Evolutionary conservation across 108 stramenopile species (phyloP).

Genomic region (Heterococcus sp.): DNA sequence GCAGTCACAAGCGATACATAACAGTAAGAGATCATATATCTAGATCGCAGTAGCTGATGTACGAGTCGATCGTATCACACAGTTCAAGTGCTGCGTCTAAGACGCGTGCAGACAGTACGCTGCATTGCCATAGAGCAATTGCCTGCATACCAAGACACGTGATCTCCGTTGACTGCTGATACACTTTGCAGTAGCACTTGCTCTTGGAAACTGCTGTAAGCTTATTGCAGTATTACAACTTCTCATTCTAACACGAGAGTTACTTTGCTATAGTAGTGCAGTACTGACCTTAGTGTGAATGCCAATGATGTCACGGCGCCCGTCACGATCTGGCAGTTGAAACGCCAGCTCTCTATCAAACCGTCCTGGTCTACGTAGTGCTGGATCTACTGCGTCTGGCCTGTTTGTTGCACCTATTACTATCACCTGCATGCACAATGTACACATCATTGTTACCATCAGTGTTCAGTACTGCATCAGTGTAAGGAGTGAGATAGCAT

Average conservation of each 20-base stretch:
- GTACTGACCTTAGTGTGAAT: slow-evolving; percentile 37
- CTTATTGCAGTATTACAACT: not conserved
- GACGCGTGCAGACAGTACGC: not conserved
- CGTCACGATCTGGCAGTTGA: slow-evolving; percentile 18
- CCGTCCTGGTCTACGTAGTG: slow-evolving; percentile 46
- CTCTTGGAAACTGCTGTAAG: not conserved
- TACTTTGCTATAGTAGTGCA: slow-evolving; percentile 12
- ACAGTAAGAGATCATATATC: not conserved
- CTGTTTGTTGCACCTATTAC: slow-evolving; percentile 50
- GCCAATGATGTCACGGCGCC: slow-evolving; percentile 22
- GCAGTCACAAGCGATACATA: not conserved
- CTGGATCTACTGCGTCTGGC: slow-evolving; percentile 49
- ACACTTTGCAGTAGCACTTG: not conserved
- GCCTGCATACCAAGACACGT: not conserved
- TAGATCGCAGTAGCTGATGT: not conserved
- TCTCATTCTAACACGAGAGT: slow-evolving; percentile 1
- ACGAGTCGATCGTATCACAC: not conserved
- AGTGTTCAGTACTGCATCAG: too few relatives aligned
- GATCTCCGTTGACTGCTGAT: not conserved
- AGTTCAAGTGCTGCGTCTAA: not conserved
- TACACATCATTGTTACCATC: too few relatives aligned
- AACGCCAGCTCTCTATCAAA: slow-evolving; percentile 51
- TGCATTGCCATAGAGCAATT: not conserved
- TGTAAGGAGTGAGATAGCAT: too few relatives aligned
- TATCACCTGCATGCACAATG: too few relatives aligned